Percentiles rank a stretch among this genome's conserved stretches.
Conservation (phyloP, 768 basidiomycete species). For the Tubosaeta sp. region DNA sequence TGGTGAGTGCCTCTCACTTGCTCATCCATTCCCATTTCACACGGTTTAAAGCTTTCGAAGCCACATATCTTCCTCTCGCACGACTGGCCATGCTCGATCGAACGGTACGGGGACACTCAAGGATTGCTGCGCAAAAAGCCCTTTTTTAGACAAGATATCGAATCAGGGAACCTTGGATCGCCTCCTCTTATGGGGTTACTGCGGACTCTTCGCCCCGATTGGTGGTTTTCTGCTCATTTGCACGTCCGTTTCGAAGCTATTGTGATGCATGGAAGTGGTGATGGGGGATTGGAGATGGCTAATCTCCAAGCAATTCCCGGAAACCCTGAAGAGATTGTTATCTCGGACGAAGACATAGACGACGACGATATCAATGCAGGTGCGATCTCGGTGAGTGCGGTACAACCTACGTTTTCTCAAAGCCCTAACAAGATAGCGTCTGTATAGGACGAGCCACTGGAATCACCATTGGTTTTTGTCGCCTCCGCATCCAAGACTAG, state of each 20-base stretch:
- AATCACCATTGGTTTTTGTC: conserved; percentile 30
- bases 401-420: conserved; percentile 22
- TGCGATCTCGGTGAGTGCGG: conserved; percentile 31
- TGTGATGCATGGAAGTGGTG: conserved; percentile 40
- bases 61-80: conserved; percentile 87
- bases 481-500: conserved; percentile 44
- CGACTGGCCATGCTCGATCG: conserved; percentile 92
- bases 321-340: conserved; percentile 40
- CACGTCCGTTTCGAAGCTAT: conserved; percentile 83
- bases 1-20: conserved; percentile 39
- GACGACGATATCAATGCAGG: conserved; percentile 5
- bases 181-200: conserved; percentile 82
- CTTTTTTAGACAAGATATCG: conserved; percentile 70
- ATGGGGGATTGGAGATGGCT: neutral
- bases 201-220: conserved; percentile 62
- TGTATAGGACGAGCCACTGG: conserved; percentile 44
- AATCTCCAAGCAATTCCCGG: neutral
- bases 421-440: conserved; percentile 54
- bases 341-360: conserved; percentile 33
- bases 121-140: conserved; percentile 70
- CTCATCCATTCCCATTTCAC: neutral
- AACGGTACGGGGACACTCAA: conserved; percentile 67
- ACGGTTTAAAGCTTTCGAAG: conserved; percentile 44
- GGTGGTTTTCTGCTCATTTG: conserved; percentile 94
- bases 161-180: conserved; percentile 69